Percentiles rank a stretch among this genome's conserved stretches.
Evolutionary conservation across 1,139 yeast species (phyloP).

Genomic region (Zygoascus meyerae): DNA sequence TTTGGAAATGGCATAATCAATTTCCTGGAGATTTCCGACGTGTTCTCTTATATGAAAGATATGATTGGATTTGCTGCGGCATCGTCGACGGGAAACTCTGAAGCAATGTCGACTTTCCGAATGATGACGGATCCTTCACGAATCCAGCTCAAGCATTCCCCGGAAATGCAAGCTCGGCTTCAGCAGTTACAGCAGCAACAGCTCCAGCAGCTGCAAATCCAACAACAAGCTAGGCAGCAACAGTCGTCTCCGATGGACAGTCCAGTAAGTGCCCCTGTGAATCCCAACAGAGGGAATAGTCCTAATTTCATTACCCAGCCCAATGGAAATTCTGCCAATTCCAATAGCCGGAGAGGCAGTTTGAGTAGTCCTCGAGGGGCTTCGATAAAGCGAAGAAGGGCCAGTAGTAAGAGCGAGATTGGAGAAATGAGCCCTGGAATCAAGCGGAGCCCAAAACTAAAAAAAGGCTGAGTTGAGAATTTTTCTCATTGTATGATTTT

Average conservation of each 20-base stretch:
- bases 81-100: conserved; percentile 36
- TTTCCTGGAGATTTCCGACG: conserved; percentile 67
- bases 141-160: conserved; percentile 8
- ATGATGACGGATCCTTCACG: conserved; percentile 33
- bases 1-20: conserved; percentile 61
- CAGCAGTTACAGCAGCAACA: conserved; percentile 8
- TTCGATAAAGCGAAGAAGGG: conserved; percentile 15
- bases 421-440: conserved; percentile 7
- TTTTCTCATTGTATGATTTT: neutral
- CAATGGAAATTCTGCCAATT: neutral
- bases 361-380: conserved; percentile 14
- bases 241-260: conserved; percentile 1
- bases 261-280: conserved; percentile 1
- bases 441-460: neutral
- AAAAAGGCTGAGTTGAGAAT: conserved; percentile 1
- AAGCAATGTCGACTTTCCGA: conserved; percentile 55
- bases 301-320: conserved; percentile 5
- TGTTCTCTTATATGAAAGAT: conserved; percentile 63
- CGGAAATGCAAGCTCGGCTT: conserved; percentile 7
- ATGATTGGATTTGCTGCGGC: conserved; percentile 53
- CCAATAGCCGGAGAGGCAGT: conserved; percentile 6
- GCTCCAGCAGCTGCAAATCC: conserved; percentile 7
- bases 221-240: conserved; percentile 5
- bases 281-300: neutral
- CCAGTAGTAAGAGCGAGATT: conserved; percentile 13